phyloP scores from a whole-genome alignment of 306 rosid species.

The Prinsepia uniflora region DNA sequence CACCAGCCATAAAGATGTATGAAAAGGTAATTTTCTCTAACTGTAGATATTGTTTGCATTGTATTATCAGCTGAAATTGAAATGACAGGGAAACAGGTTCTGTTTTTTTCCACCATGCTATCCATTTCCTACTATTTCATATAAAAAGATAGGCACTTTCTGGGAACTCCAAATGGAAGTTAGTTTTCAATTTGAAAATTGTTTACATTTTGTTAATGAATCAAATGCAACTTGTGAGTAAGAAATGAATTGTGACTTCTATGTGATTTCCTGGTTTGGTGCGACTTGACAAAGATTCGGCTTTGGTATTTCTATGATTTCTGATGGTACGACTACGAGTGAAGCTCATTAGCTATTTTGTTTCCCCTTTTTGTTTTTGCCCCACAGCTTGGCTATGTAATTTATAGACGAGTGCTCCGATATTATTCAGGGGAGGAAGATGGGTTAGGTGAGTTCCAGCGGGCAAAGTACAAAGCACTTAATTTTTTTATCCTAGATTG shows the following conservation, averaged over 20 bases:
- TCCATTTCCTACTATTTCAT: background rate
- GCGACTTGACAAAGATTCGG: background rate
- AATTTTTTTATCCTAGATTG: background rate
- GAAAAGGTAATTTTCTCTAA: conserved; percentile 61
- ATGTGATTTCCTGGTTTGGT: background rate
- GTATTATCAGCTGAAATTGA: background rate
- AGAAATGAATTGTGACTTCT: background rate
- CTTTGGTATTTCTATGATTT: background rate
- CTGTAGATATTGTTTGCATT: background rate
- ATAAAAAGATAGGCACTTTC: background rate
- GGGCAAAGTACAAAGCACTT: background rate
- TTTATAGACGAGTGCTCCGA: conserved; percentile 88
- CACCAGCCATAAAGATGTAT: conserved; percentile 97
- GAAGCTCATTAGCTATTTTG: conserved; percentile 14
- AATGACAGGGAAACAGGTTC: background rate
- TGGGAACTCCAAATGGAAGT: background rate
- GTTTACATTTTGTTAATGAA: background rate
- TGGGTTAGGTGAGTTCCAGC: conserved; percentile 68
- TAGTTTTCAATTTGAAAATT: background rate
- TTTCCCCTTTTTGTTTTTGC: conserved; percentile 6
- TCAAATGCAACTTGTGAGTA: background rate
- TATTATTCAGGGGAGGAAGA: conserved; percentile 99
- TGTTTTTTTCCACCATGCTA: background rate
- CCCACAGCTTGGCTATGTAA: conserved; percentile 83
- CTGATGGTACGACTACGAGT: background rate